Evolutionary conservation across 805 yeast species (phyloP).

Genomic region (Lipomyces oligophaga): DNA sequence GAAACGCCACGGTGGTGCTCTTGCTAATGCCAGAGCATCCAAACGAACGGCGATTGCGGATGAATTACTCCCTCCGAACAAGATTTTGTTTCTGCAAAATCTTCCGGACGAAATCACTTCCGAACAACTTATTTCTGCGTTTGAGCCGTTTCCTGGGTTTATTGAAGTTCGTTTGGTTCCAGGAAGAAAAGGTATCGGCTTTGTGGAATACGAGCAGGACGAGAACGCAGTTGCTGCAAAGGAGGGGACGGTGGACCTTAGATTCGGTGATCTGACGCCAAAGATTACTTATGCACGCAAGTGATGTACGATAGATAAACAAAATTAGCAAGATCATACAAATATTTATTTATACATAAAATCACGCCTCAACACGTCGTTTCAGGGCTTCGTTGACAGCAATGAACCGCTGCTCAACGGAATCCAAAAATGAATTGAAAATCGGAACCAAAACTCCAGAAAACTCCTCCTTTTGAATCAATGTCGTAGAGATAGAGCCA

Average conservation of each 20-base stretch:
- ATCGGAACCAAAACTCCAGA: not conserved
- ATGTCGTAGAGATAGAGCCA: slow-evolving; percentile 1
- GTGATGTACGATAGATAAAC: too few relatives aligned
- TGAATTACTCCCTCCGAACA: slow-evolving; percentile 58
- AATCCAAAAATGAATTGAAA: not conserved
- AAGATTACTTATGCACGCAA: slow-evolving; percentile 38
- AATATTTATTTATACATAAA: too few relatives aligned
- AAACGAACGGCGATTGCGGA: slow-evolving; percentile 28
- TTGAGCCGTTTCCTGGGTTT: slow-evolving; percentile 56
- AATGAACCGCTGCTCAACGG: not conserved
- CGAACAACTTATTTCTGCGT: slow-evolving; percentile 45
- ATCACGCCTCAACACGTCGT: not conserved
- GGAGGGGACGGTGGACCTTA: slow-evolving; percentile 32
- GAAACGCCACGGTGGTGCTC: slow-evolving; percentile 26
- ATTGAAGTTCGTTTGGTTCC: slow-evolving; percentile 62
- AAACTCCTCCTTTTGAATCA: slow-evolving; percentile 2
- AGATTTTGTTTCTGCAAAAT: slow-evolving; percentile 61
- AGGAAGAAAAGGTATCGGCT: slow-evolving; percentile 62
- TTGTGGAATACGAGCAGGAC: slow-evolving; percentile 69
- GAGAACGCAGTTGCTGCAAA: slow-evolving; percentile 47
- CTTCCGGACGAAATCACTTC: slow-evolving; percentile 47
- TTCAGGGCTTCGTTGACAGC: slow-evolving; percentile 5
- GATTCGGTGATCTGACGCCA: slow-evolving; percentile 29
- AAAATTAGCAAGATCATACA: too few relatives aligned
- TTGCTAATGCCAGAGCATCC: slow-evolving; percentile 15